Evolutionary conservation across 192 early-diverging fungal genomes (phyloP), one percentile per base, ranked within the genome.

Genomic region (Podochytrium sp.): DNA sequence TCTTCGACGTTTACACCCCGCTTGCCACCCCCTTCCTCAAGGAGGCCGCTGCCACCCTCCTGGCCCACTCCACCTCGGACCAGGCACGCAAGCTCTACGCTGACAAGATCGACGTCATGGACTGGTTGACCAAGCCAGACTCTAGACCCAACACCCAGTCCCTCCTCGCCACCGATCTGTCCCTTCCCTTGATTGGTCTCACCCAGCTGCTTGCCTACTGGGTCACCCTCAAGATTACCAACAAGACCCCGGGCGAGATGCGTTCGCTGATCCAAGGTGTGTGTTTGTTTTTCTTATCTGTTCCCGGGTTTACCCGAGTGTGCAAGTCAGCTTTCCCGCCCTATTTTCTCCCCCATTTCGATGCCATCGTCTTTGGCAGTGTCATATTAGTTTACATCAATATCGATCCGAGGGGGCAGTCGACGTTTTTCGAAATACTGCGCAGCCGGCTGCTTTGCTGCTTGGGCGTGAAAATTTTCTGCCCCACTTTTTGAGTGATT

Each of bases 131-230:
- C 41, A 88, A 90, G 78, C 89, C 90, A 41, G 91, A 92, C 71
- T 83, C 89, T 27, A 82, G 90, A 49, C 95, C 95, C 33, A 90
- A 89, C 81, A 87, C 91, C 74, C 90, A 91, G 41, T 90, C 91
- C 56, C 78, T 95, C 34, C 83, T 95, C 33, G 89, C 89, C 51
- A 92, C 94, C 7, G 89, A 92, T 30, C 87, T 95, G 40, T 91
- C 89, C 68, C 84, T 94, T 57, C 94, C 96, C 30, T 84, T 98
- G 65, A 94, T 98, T 64, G 96, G 94, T 52, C 81, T 98, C 53
- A 93, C 92, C 34, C 96, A 98, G 82, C 83, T 98, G 39, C 82
- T 93, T 70, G 90, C 95, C 51, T 95, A 96, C 85, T 91, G 90
- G 85, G 87, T 95, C 34, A 90, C 91, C 83, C 85, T 92, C 74